Evolutionary conservation across 805 yeast species (phyloP).

Genomic region (Myxozyma vanderwaltii): DNA sequence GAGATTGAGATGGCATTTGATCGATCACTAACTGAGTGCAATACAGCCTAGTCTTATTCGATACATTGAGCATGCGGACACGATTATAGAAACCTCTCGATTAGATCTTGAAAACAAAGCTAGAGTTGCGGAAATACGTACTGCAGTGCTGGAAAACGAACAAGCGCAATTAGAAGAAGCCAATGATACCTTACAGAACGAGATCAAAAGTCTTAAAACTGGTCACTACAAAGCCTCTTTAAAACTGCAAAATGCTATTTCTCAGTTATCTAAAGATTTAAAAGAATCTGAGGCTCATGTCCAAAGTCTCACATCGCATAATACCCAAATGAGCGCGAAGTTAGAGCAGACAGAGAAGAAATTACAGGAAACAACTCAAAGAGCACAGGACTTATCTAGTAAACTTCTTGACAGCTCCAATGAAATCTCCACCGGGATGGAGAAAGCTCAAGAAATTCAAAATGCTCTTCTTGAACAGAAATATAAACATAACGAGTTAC

Average conservation of each 20-base stretch:
- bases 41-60: not conserved
- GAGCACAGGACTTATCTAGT: conserved; percentile 1
- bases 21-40: not conserved
- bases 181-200: not conserved
- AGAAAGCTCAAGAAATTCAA: conserved; percentile 19
- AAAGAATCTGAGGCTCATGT: not conserved
- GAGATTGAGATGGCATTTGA: not conserved
- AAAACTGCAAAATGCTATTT: not conserved
- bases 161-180: not conserved
- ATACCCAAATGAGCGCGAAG: not conserved
- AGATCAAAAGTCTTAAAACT: not conserved
- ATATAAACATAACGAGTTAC: conserved; percentile 11
- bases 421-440: conserved; percentile 5
- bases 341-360: conserved; percentile 8
- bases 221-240: not conserved
- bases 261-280: not conserved
- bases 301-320: not conserved
- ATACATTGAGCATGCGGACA: conserved; percentile 3
- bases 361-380: not conserved
- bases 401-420: conserved; percentile 6
- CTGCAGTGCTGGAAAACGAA: conserved; percentile 2
- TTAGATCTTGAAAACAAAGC: not conserved
- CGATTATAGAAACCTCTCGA: conserved; percentile 7
- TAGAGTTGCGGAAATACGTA: not conserved
- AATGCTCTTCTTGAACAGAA: conserved; percentile 14